A percentile compares a stretch with the other conserved stretches of the same genome.
Evolutionary conservation across 192 early-diverging fungal genomes (phyloP).

Genomic region (Coemansia sp.): DNA sequence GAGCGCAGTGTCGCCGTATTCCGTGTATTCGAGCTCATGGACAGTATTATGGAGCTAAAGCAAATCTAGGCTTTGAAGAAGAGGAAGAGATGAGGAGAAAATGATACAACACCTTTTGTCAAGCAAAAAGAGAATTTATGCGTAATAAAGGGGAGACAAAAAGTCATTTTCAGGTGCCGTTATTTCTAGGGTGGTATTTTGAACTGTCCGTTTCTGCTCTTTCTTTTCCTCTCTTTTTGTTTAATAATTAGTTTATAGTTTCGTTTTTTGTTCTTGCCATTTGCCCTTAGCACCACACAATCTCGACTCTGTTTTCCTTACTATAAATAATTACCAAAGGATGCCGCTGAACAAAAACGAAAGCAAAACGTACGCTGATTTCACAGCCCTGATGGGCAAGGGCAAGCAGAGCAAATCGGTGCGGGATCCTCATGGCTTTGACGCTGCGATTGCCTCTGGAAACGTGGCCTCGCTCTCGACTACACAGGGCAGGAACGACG

Average conservation of each 20-base stretch:
- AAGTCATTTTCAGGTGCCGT: too few relatives aligned
- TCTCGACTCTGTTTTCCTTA: too few relatives aligned
- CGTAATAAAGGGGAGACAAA: too few relatives aligned
- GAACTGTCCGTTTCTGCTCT: too few relatives aligned
- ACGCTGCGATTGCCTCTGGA: slow-evolving; percentile 19
- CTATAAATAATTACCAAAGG: neutral
- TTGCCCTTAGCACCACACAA: too few relatives aligned
- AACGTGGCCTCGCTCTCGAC: slow-evolving; percentile 7
- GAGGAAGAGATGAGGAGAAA: neutral
- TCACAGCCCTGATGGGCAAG: slow-evolving; percentile 33
- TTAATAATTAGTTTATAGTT: too few relatives aligned
- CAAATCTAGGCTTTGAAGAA: neutral
- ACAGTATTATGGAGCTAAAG: neutral
- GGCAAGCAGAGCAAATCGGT: slow-evolving; percentile 8
- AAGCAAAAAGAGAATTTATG: too few relatives aligned
- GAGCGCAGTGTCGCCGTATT: slow-evolving; percentile 3
- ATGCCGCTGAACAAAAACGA: slow-evolving; percentile 12
- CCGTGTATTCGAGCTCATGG: slow-evolving; percentile 27
- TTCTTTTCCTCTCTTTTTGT: too few relatives aligned
- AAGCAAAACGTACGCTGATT: slow-evolving; percentile 41
- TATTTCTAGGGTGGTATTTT: too few relatives aligned
- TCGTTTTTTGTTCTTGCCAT: too few relatives aligned
- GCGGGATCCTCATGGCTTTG: slow-evolving; percentile 40
- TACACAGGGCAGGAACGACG: slow-evolving; percentile 14
- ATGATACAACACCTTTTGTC: neutral